Conservation (phyloP, 2,329 filamentous ascomycete genomes). For the Ambrosiella cleistominuta region DNA sequence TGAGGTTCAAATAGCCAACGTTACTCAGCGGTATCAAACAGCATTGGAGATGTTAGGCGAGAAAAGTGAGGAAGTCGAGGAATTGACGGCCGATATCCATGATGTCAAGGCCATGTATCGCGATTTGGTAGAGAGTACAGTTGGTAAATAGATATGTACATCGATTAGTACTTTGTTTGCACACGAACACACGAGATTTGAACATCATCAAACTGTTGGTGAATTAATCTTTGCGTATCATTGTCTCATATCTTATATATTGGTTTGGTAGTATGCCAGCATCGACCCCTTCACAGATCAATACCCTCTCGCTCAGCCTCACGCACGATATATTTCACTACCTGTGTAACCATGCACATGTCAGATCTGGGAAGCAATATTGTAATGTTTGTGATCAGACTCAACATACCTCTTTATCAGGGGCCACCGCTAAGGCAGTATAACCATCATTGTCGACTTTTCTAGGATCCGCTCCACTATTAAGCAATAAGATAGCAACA, state of each 20-base stretch:
- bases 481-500: conserved; percentile 64
- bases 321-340: conserved; percentile 58
- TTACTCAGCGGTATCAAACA: conserved; percentile 70
- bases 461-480: conserved; percentile 65
- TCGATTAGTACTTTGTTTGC: neutral
- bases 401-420: conserved; percentile 55
- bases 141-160: conserved; percentile 19
- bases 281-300: conserved; percentile 4
- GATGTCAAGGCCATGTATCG: conserved; percentile 95
- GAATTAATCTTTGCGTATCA: neutral
- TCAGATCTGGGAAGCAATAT: neutral
- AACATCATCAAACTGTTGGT: neutral
- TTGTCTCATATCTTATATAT: neutral
- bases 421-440: conserved; percentile 64
- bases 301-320: conserved; percentile 75
- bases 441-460: conserved; percentile 57
- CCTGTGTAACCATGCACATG: conserved; percentile 26
- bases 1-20: conserved; percentile 47
- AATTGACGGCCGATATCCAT: conserved; percentile 70
- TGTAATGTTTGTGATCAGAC: neutral
- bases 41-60: conserved; percentile 90
- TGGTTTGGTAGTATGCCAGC: no score
- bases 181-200: neutral
- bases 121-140: conserved; percentile 72
- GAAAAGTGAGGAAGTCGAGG: conserved; percentile 89